These are phyloP conservation scores for Trichoderma pleuroti DNA, from an alignment of 2,329 filamentous ascomycete species.

Conservation along the genomic window DNA sequence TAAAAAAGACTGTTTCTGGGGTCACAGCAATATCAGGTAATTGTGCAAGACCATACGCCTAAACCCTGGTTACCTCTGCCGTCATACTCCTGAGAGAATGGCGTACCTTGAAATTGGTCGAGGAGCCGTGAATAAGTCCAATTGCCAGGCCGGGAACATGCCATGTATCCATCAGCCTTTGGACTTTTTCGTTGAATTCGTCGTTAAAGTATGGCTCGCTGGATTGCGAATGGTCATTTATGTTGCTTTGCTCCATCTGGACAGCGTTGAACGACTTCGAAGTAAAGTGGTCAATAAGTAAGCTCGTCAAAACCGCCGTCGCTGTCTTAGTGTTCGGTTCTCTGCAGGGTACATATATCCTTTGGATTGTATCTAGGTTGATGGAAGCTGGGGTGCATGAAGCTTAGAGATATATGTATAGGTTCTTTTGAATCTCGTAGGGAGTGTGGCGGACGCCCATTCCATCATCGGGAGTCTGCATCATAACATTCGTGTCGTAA, in stretches of 20 bases:
- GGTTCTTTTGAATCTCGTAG: background rate
- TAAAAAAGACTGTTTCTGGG: background rate
- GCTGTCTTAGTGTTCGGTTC: background rate
- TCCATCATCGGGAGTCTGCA: background rate
- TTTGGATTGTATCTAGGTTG: background rate
- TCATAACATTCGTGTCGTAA: background rate
- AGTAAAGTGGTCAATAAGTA: background rate
- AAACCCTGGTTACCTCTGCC: background rate
- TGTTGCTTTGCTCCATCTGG: background rate
- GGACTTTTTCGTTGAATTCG: background rate
- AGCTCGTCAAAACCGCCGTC: background rate
- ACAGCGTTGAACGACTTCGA: background rate
- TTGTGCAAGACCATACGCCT: background rate
- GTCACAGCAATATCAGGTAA: background rate
- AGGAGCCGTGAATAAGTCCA: background rate
- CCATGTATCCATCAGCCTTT: background rate
- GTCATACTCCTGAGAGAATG: background rate
- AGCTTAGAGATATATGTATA: background rate
- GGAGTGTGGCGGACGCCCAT: background rate
- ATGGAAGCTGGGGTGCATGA: background rate
- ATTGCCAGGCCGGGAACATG: background rate
- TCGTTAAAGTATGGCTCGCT: background rate
- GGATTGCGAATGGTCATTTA: background rate
- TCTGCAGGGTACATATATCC: background rate
- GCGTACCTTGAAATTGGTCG: background rate